phyloP scores from a whole-genome alignment of 345 rosid species.

The Punica granatum region DNA sequence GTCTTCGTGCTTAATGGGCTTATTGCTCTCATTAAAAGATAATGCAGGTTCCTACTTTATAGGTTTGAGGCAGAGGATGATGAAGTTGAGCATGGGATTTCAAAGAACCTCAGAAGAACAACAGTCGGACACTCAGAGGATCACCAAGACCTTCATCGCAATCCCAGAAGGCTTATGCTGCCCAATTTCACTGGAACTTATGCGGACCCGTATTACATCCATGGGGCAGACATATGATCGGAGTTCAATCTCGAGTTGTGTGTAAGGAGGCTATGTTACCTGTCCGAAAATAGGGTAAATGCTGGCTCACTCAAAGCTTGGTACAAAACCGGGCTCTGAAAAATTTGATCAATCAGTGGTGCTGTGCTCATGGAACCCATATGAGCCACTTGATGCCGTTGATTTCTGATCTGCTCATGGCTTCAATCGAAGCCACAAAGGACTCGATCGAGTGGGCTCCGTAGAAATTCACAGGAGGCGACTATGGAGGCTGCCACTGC shows the following conservation, averaged over 20 bases:
- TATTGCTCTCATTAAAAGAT: slow-evolving; percentile 70
- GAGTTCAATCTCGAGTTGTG: slow-evolving; percentile 77
- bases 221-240: slow-evolving; percentile 93
- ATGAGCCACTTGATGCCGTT: slow-evolving; percentile 38
- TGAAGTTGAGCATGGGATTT: slow-evolving; percentile 29
- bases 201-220: slow-evolving; percentile 84
- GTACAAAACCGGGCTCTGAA: slow-evolving; percentile 80
- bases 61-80: slow-evolving; percentile 59
- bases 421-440: no score
- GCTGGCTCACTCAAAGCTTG: slow-evolving; percentile 51
- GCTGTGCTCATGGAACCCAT: slow-evolving; percentile 57
- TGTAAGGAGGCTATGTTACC: slow-evolving; percentile 80
- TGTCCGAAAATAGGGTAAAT: slow-evolving; percentile 88
- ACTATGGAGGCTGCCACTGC: no score
- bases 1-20: slow-evolving; percentile 76
- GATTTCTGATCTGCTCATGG: no score
- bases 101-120: slow-evolving; percentile 32
- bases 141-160: slow-evolving; percentile 54
- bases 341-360: slow-evolving; percentile 84
- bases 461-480: no score
- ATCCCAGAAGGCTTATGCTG: slow-evolving; percentile 82
- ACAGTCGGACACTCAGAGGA: slow-evolving; percentile 59
- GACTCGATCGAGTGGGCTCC: no score
- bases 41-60: slow-evolving; percentile 59
- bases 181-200: slow-evolving; percentile 78